phyloP scores from a whole-genome alignment of 148 eudicot genomes.

The Fagopyrum esculentum region DNA sequence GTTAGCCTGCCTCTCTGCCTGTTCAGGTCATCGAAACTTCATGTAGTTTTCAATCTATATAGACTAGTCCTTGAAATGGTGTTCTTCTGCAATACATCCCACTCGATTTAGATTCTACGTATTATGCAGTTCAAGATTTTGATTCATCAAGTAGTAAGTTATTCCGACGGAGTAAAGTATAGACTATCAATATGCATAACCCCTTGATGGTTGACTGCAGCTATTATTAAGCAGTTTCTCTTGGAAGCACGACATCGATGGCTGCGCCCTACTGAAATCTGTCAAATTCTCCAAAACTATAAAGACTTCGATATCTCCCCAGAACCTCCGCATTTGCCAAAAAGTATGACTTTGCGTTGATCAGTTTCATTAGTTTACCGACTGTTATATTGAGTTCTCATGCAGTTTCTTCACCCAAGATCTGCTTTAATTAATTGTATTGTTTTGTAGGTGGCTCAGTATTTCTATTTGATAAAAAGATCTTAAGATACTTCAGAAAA shows the following conservation, averaged over 20 bases:
- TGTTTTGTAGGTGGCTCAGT: slow-evolving; percentile 44
- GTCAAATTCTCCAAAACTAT: slow-evolving; percentile 68
- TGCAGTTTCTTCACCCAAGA: slow-evolving; percentile 16
- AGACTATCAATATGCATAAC: not conserved
- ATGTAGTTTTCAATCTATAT: not conserved
- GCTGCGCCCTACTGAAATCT: slow-evolving; percentile 78
- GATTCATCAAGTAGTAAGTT: not conserved
- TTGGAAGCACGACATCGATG: slow-evolving; percentile 74
- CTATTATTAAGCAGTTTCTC: slow-evolving; percentile 60
- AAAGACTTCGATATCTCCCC: slow-evolving; percentile 44
- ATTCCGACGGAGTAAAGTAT: not conserved
- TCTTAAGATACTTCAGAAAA: slow-evolving; percentile 14
- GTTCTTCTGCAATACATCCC: not conserved
- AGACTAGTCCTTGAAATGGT: not conserved
- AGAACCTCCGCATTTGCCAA: slow-evolving; percentile 61
- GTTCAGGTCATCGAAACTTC: not conserved
- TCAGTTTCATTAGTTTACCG: not conserved
- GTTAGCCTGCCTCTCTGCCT: not conserved
- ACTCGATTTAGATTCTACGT: not conserved
- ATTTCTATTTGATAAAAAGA: slow-evolving; percentile 46
- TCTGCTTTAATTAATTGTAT: not conserved
- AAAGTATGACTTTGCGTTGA: slow-evolving; percentile 33
- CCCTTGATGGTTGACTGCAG: slow-evolving; percentile 30
- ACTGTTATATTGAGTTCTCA: slow-evolving; percentile 11
- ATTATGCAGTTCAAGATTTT: not conserved